phyloP scores from a whole-genome alignment of 257 asterid genomes.

The Plantago major region DNA sequence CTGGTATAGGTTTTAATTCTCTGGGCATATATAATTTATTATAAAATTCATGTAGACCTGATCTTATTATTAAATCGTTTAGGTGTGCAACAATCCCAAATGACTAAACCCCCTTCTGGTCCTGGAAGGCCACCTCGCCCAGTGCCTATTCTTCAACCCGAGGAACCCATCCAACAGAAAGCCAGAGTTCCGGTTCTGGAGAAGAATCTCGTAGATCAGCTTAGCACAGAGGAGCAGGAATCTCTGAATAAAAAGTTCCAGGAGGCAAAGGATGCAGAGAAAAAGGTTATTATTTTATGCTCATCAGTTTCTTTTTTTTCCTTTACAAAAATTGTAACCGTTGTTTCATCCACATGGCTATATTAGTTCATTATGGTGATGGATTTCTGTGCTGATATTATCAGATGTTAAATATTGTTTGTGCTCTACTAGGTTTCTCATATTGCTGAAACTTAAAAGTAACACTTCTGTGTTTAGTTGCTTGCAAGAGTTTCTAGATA shows the following conservation, averaged over 20 bases:
- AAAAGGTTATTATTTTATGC: conserved; percentile 48
- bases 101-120: conserved; percentile 40
- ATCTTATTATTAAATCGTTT: conserved; percentile 16
- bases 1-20: conserved; percentile 43
- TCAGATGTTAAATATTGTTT: neutral
- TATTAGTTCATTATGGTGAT: conserved; percentile 6
- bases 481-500: too few relatives aligned
- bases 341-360: neutral
- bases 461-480: too few relatives aligned
- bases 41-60: conserved; percentile 2
- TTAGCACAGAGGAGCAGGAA: conserved; percentile 88
- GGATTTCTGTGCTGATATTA: conserved; percentile 5
- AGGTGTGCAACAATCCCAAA: conserved; percentile 71
- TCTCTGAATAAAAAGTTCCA: conserved; percentile 68
- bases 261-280: conserved; percentile 92
- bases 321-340: neutral
- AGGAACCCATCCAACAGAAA: conserved; percentile 67
- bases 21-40: conserved; percentile 10
- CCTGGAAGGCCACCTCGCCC: conserved; percentile 93
- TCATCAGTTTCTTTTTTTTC: conserved; percentile 7
- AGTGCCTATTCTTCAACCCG: conserved; percentile 62
- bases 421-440: too few relatives aligned
- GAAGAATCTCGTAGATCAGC: conserved; percentile 85
- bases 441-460: too few relatives aligned
- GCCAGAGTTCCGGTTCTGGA: conserved; percentile 89